Conservation (phyloP, 116 monocot genomes). For the Iris pallida region DNA sequence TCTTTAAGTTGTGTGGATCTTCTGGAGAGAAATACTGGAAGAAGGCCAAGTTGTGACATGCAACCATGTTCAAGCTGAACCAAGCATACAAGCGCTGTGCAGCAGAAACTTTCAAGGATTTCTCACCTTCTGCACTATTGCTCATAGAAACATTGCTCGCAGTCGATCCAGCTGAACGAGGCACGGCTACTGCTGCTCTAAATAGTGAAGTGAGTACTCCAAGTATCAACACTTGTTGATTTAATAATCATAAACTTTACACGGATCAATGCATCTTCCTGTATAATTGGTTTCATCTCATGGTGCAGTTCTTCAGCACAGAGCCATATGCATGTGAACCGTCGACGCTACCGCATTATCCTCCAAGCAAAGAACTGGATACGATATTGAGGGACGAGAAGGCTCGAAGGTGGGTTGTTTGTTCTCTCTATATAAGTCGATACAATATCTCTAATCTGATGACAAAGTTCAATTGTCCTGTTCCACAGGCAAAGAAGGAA, state of each 20-base stretch:
- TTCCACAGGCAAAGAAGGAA: constrained; percentile 34
- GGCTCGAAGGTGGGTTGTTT: constrained; percentile 42
- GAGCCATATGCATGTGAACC: constrained; percentile 75
- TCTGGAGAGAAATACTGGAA: constrained; percentile 74
- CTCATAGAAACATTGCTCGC: constrained; percentile 71
- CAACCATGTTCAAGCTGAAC: constrained; percentile 59
- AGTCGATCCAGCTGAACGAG: constrained; percentile 59
- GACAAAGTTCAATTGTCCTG: background rate
- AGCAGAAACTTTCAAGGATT: constrained; percentile 64
- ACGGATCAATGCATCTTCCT: background rate
- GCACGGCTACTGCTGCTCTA: constrained; percentile 64
- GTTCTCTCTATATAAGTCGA: background rate
- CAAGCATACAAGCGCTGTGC: constrained; percentile 51
- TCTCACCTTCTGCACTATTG: constrained; percentile 47
- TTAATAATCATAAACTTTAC: background rate
- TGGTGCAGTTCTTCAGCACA: constrained; percentile 65
- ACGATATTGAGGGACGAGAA: constrained; percentile 60
- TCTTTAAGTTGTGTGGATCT: constrained; percentile 90
- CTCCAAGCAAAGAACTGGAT: constrained; percentile 91
- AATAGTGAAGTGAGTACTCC: constrained; percentile 48
- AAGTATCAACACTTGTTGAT: background rate
- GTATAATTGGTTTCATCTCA: background rate
- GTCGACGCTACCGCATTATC: constrained; percentile 67
- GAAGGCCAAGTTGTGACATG: constrained; percentile 63
- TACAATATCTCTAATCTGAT: background rate